Percentiles rank a stretch among this genome's conserved stretches.
Evolutionary conservation across 2,329 filamentous ascomycete genomes (phyloP).

Genomic region (Cytospora mali): DNA sequence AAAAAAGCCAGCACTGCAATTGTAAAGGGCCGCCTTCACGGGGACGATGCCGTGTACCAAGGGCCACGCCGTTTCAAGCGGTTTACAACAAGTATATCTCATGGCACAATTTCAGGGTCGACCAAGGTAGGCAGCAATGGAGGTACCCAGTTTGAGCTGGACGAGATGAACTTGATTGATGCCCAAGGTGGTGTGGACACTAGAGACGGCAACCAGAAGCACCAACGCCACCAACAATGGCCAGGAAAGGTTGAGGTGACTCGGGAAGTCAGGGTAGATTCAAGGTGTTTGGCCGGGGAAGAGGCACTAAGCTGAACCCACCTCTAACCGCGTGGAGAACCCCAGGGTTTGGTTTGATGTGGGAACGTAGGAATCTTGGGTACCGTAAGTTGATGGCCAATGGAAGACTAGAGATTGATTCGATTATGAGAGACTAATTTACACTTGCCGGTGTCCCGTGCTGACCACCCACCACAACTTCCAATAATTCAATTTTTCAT

Average conservation of each 20-base stretch:
- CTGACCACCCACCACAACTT: too few relatives aligned
- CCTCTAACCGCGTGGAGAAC: too few relatives aligned
- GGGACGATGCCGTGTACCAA: neutral
- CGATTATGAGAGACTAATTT: too few relatives aligned
- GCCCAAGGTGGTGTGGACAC: neutral
- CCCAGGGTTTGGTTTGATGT: too few relatives aligned
- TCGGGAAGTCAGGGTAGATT: neutral
- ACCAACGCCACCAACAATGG: neutral
- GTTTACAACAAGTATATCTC: neutral
- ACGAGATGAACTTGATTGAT: neutral
- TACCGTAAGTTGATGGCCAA: too few relatives aligned
- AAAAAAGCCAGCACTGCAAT: constrained; percentile 3
- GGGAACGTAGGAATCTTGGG: too few relatives aligned
- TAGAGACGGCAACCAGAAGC: neutral
- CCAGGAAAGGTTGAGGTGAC: neutral
- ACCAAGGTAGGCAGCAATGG: neutral
- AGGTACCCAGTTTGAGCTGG: neutral
- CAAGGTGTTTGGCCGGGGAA: neutral
- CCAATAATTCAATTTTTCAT: too few relatives aligned
- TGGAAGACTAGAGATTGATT: too few relatives aligned
- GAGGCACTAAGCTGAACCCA: neutral
- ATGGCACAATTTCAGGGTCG: neutral
- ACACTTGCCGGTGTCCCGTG: too few relatives aligned
- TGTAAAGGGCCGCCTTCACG: neutral
- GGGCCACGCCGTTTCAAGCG: neutral